Base-by-base conservation (phyloP, 345 rosid species). In the Brassica carinata region DNA sequence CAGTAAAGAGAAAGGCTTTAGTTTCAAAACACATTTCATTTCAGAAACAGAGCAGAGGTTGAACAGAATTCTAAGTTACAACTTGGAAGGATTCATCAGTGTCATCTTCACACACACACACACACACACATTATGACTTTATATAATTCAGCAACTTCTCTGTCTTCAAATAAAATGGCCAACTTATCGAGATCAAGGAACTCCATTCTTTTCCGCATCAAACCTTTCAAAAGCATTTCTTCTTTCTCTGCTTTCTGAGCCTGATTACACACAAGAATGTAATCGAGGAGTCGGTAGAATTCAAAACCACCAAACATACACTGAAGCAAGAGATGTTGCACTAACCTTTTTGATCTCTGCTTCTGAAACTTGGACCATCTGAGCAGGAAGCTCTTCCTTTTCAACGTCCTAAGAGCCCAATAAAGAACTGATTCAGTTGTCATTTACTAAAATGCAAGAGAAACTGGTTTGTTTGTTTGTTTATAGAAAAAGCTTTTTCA, bases 331-430 rank as follows among this genome's bases (percentile, higher is more conserved):
- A 43, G 58, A 58, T 2, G 48, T 33, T 27, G 51, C 14, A 78
- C 86, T 70, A 70, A 85, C 92, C 85, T 86, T 82, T 77, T 83
- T 88, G 11, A 90, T 88, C 77, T 88, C 94, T 48, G 82, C 82
- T 63, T 66, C 86, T 5, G 92, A 82, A 40, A 90, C 92, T 71
- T 79, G 76, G 62, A 85, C 69, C 92, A 90, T 87, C 33, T 85
- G 87, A 17, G 89, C 74, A 38, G 94, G 94, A 84, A 88, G 94
- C 86, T 90, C 92, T 69, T 88, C 94, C 78, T 85, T 90, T 66
- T 87, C 92, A 72, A 77, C 59, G 76, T 90, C 90, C 92, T 90
- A 72, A 75, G 73, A 68, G 68, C 51, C 48, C 63, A 18, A 19
- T 29, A 53, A 62, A 43, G 51, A 75, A 26, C 9, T 51, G 43